phyloP scores from a whole-genome alignment of 805 yeast genomes.

The Starmerella etchellsii region DNA sequence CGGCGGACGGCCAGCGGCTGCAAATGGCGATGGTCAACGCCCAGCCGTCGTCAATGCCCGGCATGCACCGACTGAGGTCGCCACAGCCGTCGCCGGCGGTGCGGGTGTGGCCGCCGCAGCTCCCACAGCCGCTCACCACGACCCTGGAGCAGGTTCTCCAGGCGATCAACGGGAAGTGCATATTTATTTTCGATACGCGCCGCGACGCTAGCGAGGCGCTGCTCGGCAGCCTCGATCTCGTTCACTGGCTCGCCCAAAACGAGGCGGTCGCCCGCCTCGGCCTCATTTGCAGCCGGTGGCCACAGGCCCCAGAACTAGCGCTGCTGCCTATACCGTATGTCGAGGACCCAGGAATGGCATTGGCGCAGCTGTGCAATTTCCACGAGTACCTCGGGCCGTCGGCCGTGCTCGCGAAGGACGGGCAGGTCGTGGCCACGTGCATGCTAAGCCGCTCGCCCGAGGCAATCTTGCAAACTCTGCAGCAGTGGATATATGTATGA shows the following conservation, averaged over 20 bases:
- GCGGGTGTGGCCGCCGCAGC: conserved; percentile 13
- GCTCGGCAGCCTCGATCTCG: background rate
- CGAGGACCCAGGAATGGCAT: conserved; percentile 20
- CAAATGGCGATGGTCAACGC: conserved; percentile 13
- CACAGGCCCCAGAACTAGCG: background rate
- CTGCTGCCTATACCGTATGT: conserved; percentile 13
- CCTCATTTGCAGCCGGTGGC: conserved; percentile 10
- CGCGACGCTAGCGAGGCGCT: background rate
- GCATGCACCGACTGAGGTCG: conserved; percentile 18
- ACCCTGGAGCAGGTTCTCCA: conserved; percentile 10
- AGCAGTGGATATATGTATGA: conserved; percentile 10
- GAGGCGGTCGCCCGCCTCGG: conserved; percentile 2
- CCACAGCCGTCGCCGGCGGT: conserved; percentile 8
- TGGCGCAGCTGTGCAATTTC: conserved; percentile 24
- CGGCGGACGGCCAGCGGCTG: conserved; percentile 8
- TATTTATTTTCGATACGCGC: conserved; percentile 19
- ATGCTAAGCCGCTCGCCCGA: conserved; percentile 16
- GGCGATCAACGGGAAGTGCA: conserved; percentile 11
- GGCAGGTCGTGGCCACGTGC: conserved; percentile 19
- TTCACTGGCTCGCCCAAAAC: background rate
- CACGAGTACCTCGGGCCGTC: conserved; percentile 28
- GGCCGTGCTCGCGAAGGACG: conserved; percentile 22
- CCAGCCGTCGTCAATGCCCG: conserved; percentile 15
- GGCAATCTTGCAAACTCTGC: conserved; percentile 2
- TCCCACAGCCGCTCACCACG: conserved; percentile 5